Conservation (phyloP, 2,329 filamentous ascomycete genomes). For the Fusarium virguliforme region DNA sequence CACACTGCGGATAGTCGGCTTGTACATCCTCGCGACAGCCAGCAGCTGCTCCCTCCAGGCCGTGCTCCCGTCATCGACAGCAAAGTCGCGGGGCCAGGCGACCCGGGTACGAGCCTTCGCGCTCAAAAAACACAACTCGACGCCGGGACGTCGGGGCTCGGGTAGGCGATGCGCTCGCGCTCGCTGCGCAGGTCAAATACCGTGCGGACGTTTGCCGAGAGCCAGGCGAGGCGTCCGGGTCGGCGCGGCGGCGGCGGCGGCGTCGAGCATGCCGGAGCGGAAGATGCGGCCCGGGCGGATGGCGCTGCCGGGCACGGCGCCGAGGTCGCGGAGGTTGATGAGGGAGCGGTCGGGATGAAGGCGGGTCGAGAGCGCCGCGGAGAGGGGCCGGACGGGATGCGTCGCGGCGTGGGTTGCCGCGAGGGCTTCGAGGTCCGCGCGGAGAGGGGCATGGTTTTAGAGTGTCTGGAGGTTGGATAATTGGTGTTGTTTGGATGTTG, state of each 20-base stretch:
- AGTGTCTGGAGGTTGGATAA: background rate
- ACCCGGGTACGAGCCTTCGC: slow-evolving; percentile 54
- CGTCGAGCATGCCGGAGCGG: slow-evolving; percentile 64
- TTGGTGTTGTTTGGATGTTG: background rate
- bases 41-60: slow-evolving; percentile 66
- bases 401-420: slow-evolving; percentile 60
- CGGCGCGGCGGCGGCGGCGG: slow-evolving; percentile 47
- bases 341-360: slow-evolving; percentile 65
- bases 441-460: slow-evolving; percentile 45
- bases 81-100: slow-evolving; percentile 61
- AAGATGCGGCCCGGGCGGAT: slow-evolving; percentile 62
- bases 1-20: slow-evolving; percentile 60
- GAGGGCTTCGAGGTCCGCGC: slow-evolving; percentile 56
- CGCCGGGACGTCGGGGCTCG: slow-evolving; percentile 63
- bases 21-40: slow-evolving; percentile 62
- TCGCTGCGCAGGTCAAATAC: slow-evolving; percentile 69
- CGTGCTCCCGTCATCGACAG: slow-evolving; percentile 61
- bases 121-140: slow-evolving; percentile 65
- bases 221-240: slow-evolving; percentile 56
- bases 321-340: slow-evolving; percentile 69
- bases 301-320: slow-evolving; percentile 60
- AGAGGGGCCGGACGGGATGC: slow-evolving; percentile 58
- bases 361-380: slow-evolving; percentile 59
- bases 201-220: slow-evolving; percentile 59
- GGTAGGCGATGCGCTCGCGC: slow-evolving; percentile 60